phyloP scores from a whole-genome alignment of 202 grass and related monocot species.

The Brachypodium distachyon region DNA sequence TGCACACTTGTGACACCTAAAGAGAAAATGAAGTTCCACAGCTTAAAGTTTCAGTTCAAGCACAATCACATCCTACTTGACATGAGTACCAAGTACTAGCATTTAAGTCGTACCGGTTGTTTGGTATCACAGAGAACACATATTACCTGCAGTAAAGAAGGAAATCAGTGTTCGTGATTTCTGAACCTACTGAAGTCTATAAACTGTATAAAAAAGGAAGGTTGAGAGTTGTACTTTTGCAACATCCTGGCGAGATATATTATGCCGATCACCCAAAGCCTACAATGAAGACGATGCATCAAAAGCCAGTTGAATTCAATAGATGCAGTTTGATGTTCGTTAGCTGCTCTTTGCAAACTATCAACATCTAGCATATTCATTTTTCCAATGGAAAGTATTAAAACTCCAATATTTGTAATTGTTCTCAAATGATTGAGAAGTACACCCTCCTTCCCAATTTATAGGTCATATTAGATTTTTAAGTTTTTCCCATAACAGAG shows the following conservation, averaged over 20 bases:
- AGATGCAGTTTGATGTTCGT: background rate
- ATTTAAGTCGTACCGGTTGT: constrained; percentile 50
- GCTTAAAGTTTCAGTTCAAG: constrained; percentile 1
- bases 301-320: background rate
- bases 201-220: constrained; percentile 11
- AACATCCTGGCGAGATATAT: constrained; percentile 80
- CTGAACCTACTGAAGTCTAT: constrained; percentile 9
- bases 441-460: no score
- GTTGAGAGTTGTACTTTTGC: constrained; percentile 44
- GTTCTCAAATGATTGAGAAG: background rate
- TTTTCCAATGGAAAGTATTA: background rate
- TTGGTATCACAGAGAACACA: constrained; percentile 79
- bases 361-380: background rate
- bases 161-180: constrained; percentile 6
- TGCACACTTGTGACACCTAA: constrained; percentile 80
- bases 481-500: no score
- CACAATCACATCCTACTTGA: background rate
- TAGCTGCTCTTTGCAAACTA: background rate
- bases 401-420: background rate
- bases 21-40: no score
- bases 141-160: constrained; percentile 66
- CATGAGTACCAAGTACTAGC: background rate
- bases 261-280: constrained; percentile 60
- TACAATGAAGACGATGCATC: constrained; percentile 9
- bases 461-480: no score